These are phyloP conservation scores for Fusarium pseudocircinatum DNA, from an alignment of 2,329 filamentous ascomycete species.

Conservation along the genomic window DNA sequence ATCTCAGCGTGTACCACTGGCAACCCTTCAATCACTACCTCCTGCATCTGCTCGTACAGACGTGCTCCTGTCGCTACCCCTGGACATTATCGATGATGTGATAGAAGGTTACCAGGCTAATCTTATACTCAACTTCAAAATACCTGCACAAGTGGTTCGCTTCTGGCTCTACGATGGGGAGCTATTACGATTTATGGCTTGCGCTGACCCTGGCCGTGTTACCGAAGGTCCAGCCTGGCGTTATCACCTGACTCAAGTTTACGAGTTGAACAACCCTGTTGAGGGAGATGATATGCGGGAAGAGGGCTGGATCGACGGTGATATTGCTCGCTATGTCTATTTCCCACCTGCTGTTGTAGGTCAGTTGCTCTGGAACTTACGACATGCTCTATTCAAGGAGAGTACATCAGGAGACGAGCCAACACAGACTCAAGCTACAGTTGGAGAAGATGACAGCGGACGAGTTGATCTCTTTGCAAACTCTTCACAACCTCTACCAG, in stretches of 20 bases:
- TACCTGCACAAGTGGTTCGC: conserved; percentile 65
- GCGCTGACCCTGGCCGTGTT: conserved; percentile 56
- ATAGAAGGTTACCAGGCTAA: conserved; percentile 61
- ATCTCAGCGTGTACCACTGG: conserved; percentile 61
- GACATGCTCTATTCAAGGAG: conserved; percentile 57
- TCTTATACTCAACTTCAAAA: conserved; percentile 64
- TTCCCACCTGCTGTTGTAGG: conserved; percentile 67
- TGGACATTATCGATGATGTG: conserved; percentile 59
- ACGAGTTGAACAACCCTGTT: conserved; percentile 70
- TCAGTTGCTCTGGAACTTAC: conserved; percentile 66
- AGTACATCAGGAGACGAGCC: conserved; percentile 36
- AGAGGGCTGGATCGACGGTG: conserved; percentile 63
- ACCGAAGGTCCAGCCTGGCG: conserved; percentile 37
- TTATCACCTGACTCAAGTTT: conserved; percentile 57
- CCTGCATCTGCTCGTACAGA: conserved; percentile 62
- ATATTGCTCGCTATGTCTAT: conserved; percentile 62
- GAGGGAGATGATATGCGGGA: conserved; percentile 60
- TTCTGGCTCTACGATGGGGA: conserved; percentile 69
- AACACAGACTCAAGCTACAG: conserved; percentile 10
- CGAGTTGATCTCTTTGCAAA: conserved; percentile 34
- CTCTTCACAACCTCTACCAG: conserved; percentile 26
- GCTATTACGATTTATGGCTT: conserved; percentile 68
- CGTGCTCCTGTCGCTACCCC: conserved; percentile 62
- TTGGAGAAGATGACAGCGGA: conserved; percentile 22
- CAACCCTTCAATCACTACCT: conserved; percentile 59